Base-by-base conservation (phyloP, 2,329 filamentous ascomycete genomes). In the Beauveria caledonica region DNA sequence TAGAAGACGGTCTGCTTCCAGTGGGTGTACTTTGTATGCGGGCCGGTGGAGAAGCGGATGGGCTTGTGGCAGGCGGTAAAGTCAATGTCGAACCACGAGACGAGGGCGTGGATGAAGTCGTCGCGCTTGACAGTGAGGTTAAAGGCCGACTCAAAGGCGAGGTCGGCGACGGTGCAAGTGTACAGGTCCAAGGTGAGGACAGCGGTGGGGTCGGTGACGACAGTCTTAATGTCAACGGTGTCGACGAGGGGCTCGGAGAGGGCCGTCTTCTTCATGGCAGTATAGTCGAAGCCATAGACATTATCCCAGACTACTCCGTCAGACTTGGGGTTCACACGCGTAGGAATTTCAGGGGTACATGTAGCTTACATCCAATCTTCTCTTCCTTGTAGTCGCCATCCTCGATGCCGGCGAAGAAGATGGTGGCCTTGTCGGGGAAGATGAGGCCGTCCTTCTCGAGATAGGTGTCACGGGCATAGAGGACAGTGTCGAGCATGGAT, bases 1-100 rank as follows among this genome's bases (percentile, higher is more conserved):
- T 99, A 99, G 79, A 99, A 97, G 64, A 99, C 94, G 13, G 94
- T 99, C 81, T 99, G 94, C 80, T 99, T 99, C 94, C 94, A 99
- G 83, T 99, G 94, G 19, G 94, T 99, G 79, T 97, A 97, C 79
- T 97, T 97, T 68, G 93, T 95, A 78, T 97, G 94, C 29, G 94
- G 94, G 23, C 94, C 94, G 19, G 94, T 99, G 58, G 90, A 96
- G 83, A 99, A 99, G 71, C 87, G 86, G 72, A 99, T 92, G 36
- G 92, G 90, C 84, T 97, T 97, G 84, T 99, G 94, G 84, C 94
- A 97, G 62, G 92, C 92, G 56, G 90, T 89, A 78, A 99, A 99
- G 71, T 97, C 93, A 68, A 99, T 97, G 73, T 99, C 94, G 78
- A 99, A 99, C 94, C 94, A 99, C 11, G 93, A 89, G 67, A 99